These are phyloP conservation scores for Malassezia restricta DNA, from an alignment of 1,284 basidiomycete genomes.

Conservation along the genomic window DNA sequence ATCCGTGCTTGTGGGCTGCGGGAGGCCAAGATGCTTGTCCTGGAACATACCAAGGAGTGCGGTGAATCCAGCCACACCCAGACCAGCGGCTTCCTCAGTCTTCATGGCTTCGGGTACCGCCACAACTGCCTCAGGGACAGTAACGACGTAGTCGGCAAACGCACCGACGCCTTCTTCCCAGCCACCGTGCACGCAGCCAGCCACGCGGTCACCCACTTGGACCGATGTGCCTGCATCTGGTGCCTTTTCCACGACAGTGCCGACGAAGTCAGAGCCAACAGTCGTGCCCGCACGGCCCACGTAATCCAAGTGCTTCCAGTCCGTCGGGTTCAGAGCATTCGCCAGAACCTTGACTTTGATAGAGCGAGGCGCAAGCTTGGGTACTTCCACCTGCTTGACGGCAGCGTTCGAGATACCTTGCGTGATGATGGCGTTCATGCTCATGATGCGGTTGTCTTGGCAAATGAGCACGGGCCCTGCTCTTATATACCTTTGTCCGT, in stretches of 20 bases:
- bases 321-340: conserved; percentile 40
- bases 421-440: conserved; percentile 29
- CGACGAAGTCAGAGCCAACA: conserved; percentile 55
- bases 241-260: conserved; percentile 52
- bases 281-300: conserved; percentile 46
- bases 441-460: neutral
- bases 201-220: conserved; percentile 54
- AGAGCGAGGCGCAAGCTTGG: conserved; percentile 21
- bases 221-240: conserved; percentile 36
- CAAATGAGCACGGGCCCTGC: neutral
- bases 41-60: conserved; percentile 20
- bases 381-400: conserved; percentile 27
- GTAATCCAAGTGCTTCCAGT: conserved; percentile 46
- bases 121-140: conserved; percentile 23
- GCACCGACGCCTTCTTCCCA: conserved; percentile 40
- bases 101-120: conserved; percentile 27
- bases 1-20: conserved; percentile 14
- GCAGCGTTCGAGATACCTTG: conserved; percentile 22
- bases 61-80: conserved; percentile 35
- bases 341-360: conserved; percentile 26
- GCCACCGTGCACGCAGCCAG: conserved; percentile 50
- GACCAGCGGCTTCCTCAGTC: conserved; percentile 19
- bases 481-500: neutral
- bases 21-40: conserved; percentile 17
- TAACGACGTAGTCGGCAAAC: conserved; percentile 46